Percentiles rank a stretch among this genome's conserved stretches.
Conservation (phyloP, 768 basidiomycete genomes). For the Suillus subalutaceus region DNA sequence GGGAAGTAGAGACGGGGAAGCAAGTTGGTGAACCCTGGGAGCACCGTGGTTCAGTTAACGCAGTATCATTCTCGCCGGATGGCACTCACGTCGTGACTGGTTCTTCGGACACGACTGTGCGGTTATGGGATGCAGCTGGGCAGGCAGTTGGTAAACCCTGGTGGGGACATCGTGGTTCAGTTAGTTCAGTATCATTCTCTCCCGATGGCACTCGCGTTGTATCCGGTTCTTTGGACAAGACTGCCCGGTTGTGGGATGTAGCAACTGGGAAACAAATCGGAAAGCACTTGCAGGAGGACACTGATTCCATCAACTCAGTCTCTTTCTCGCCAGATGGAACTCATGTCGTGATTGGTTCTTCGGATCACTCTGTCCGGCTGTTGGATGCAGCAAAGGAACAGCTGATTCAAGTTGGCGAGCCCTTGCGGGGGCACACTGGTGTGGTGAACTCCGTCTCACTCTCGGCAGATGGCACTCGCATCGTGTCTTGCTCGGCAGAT, state of each 20-base stretch:
- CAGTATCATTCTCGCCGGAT: slow-evolving; percentile 9
- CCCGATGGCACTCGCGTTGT: neutral
- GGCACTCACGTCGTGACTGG: slow-evolving; percentile 18
- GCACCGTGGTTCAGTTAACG: neutral
- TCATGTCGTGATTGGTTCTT: neutral
- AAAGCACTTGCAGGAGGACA: neutral
- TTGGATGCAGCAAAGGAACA: neutral
- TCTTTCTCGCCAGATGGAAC: slow-evolving; percentile 9
- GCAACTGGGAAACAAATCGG: neutral
- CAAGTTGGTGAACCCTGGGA: neutral
- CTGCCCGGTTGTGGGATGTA: neutral
- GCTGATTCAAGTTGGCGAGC: slow-evolving; percentile 1
- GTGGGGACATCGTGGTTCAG: neutral
- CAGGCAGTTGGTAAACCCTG: slow-evolving; percentile 5
- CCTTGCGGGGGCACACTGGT: slow-evolving; percentile 3
- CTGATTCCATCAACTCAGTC: neutral
- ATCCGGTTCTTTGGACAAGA: slow-evolving; percentile 2
- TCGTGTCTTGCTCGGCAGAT: neutral
- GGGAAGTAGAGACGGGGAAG: neutral
- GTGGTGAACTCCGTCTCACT: neutral
- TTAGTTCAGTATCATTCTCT: slow-evolving; percentile 8
- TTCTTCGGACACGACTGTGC: slow-evolving; percentile 17
- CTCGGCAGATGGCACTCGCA: slow-evolving; percentile 2
- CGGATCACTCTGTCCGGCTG: neutral
- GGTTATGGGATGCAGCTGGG: slow-evolving; percentile 24